A percentile compares a stretch with the other conserved stretches of the same genome.
Evolutionary conservation across 345 rosid genomes (phyloP).

Genomic region (Sisymbrium altissimum): DNA sequence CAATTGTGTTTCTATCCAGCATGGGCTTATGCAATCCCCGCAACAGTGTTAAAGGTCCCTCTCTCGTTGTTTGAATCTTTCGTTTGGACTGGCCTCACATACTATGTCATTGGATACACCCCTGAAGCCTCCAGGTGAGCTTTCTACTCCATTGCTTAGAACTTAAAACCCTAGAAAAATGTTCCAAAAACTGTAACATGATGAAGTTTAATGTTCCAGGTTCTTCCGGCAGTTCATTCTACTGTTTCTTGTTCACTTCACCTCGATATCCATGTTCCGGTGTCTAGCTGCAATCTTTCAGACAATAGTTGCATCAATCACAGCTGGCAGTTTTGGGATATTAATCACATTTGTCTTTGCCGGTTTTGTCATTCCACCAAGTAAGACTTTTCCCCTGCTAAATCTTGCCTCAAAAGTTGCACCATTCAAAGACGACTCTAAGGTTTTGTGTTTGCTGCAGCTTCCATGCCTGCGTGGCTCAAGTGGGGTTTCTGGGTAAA

Average conservation of each 20-base stretch:
- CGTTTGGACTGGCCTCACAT: constrained; percentile 62
- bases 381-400: constrained; percentile 38
- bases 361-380: constrained; percentile 63
- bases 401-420: not conserved
- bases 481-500: constrained; percentile 82
- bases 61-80: constrained; percentile 53
- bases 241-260: constrained; percentile 54
- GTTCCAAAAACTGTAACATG: not conserved
- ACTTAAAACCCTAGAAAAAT: not conserved
- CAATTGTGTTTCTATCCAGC: constrained; percentile 78
- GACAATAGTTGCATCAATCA: constrained; percentile 46
- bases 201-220: constrained; percentile 36
- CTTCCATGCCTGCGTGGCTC: constrained; percentile 84
- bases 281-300: constrained; percentile 59
- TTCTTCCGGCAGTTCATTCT: constrained; percentile 66
- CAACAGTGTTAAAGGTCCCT: constrained; percentile 86
- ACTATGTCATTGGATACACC: constrained; percentile 73
- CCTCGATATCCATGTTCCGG: constrained; percentile 73
- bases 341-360: constrained; percentile 48
- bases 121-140: constrained; percentile 68
- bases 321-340: constrained; percentile 56
- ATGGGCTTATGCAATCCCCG: constrained; percentile 85
- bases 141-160: not conserved
- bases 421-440: not conserved
- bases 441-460: constrained; percentile 37